A percentile compares a stretch with the other conserved stretches of the same genome.
These are phyloP conservation scores for Spinacia oleracea DNA, from an alignment of 179 eudicot species.

Conservation along the genomic window DNA sequence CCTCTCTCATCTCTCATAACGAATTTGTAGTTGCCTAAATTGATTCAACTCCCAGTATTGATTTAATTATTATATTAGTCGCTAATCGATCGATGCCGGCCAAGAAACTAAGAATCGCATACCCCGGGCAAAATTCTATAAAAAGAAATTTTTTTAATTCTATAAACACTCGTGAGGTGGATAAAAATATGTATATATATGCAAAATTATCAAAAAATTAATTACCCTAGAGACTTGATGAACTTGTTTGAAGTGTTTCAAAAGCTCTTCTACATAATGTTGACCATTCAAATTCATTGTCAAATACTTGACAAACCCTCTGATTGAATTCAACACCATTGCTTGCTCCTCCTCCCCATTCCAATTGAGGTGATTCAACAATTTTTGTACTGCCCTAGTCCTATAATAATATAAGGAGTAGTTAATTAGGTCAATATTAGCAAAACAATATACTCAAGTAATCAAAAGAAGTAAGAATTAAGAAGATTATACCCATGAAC, in stretches of 20 bases:
- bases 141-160: no score
- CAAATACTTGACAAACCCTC: background rate
- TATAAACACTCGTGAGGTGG: no score
- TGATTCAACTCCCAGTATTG: no score
- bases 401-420: slow-evolving; percentile 28
- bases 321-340: background rate
- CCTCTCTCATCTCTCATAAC: no score
- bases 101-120: no score
- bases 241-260: background rate
- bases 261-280: slow-evolving; percentile 10
- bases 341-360: background rate
- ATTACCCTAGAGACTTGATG: slow-evolving; percentile 28
- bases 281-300: slow-evolving; percentile 18
- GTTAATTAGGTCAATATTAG: background rate
- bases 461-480: background rate
- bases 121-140: no score
- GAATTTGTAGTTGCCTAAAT: no score
- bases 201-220: background rate
- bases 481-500: slow-evolving; percentile 41
- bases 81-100: no score
- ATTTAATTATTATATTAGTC: no score
- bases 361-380: slow-evolving; percentile 20
- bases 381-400: slow-evolving; percentile 46
- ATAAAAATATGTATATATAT: no score
- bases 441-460: background rate